Percentiles rank a stretch among this genome's conserved stretches.
Conservation (phyloP, 2,329 filamentous ascomycete species). For the Scytalidium lignicola region DNA sequence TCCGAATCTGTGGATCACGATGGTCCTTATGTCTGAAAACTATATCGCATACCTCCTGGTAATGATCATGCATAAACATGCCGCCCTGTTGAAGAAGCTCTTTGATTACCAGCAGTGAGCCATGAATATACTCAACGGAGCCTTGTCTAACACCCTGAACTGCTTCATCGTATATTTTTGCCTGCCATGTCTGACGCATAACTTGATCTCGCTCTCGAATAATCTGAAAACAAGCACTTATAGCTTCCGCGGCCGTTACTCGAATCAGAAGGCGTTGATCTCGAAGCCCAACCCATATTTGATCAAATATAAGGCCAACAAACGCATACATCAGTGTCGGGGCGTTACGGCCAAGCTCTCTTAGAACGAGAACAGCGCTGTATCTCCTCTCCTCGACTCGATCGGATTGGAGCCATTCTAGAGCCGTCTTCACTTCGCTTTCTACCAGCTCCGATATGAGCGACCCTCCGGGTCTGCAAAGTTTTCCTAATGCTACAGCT, state of each 20-base stretch:
- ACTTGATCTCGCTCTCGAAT: slow-evolving; percentile 87
- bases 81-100: slow-evolving; percentile 90
- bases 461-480: slow-evolving; percentile 88
- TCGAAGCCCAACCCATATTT: slow-evolving; percentile 90
- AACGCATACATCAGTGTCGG: slow-evolving; percentile 95
- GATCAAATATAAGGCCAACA: slow-evolving; percentile 89
- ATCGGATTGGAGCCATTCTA: slow-evolving; percentile 96
- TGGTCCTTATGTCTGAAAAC: slow-evolving; percentile 92
- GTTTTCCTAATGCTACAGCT: slow-evolving; percentile 79
- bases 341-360: slow-evolving; percentile 86
- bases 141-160: slow-evolving; percentile 72
- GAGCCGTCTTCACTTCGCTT: slow-evolving; percentile 89
- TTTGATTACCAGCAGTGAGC: slow-evolving; percentile 87
- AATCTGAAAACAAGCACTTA: slow-evolving; percentile 93
- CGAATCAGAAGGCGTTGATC: slow-evolving; percentile 89
- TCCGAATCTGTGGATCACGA: slow-evolving; percentile 78
- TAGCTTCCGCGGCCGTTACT: slow-evolving; percentile 84
- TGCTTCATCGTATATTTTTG: slow-evolving; percentile 83
- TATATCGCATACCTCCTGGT: slow-evolving; percentile 87
- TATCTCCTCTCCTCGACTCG: slow-evolving; percentile 90
- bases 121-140: slow-evolving; percentile 84
- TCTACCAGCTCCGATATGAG: slow-evolving; percentile 94
- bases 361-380: slow-evolving; percentile 83
- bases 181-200: slow-evolving; percentile 83
- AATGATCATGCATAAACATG: slow-evolving; percentile 98